Percentiles rank a stretch among this genome's conserved stretches.
Evolutionary conservation across 2,329 filamentous ascomycete genomes (phyloP).

Genomic region (Plectosphaerella plurivora): DNA sequence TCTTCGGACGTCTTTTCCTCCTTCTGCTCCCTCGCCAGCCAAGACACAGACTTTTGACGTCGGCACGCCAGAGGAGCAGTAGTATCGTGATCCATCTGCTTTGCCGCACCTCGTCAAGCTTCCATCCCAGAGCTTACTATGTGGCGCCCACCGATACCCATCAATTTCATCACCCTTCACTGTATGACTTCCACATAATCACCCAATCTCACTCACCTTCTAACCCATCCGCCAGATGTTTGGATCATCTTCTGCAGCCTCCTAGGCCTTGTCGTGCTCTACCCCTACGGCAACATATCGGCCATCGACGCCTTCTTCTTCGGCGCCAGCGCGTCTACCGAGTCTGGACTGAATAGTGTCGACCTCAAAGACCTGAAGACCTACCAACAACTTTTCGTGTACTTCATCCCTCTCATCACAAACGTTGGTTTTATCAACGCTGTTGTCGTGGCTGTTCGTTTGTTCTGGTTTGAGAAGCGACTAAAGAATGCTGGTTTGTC

Average conservation of each 20-base stretch:
- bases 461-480: slow-evolving; percentile 44
- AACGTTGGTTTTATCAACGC: slow-evolving; percentile 47
- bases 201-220: background rate
- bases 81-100: background rate
- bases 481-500: slow-evolving; percentile 30
- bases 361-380: slow-evolving; percentile 42
- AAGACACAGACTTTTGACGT: background rate
- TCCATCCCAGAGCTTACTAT: background rate
- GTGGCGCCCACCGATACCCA: background rate
- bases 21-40: background rate
- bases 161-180: slow-evolving; percentile 2
- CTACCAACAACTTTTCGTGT: slow-evolving; percentile 49
- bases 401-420: slow-evolving; percentile 42
- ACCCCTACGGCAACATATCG: slow-evolving; percentile 26
- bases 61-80: background rate
- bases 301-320: slow-evolving; percentile 46
- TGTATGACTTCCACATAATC: background rate
- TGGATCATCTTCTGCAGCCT: slow-evolving; percentile 3
- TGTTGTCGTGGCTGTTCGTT: slow-evolving; percentile 39
- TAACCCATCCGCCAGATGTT: background rate
- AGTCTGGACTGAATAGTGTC: slow-evolving; percentile 45
- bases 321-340: slow-evolving; percentile 42
- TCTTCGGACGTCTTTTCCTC: background rate
- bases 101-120: background rate
- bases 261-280: background rate